Evolutionary conservation across 2,329 filamentous ascomycete genomes (phyloP).

Genomic region (Pseudocercospora vitis): DNA sequence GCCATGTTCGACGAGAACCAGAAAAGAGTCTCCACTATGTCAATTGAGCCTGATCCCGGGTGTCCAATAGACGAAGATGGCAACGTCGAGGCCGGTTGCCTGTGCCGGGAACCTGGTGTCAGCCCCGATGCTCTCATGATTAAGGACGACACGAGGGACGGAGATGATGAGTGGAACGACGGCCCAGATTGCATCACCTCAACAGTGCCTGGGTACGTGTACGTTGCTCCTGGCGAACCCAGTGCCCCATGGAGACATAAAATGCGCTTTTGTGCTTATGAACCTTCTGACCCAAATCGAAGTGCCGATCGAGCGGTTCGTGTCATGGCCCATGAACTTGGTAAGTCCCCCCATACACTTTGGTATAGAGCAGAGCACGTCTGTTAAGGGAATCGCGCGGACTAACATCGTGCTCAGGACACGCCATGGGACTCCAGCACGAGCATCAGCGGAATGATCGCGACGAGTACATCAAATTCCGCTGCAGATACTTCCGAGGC

Average conservation of each 20-base stretch:
- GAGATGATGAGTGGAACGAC: conserved; percentile 20
- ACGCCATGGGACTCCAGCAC: conserved; percentile 22
- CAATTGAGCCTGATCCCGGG: conserved; percentile 18
- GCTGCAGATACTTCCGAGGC: conserved; percentile 12
- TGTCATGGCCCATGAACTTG: conserved; percentile 22
- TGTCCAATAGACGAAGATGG: conserved; percentile 2
- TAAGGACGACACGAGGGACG: conserved; percentile 22
- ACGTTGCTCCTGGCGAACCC: not conserved
- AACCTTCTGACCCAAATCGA: not conserved
- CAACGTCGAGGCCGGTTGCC: not conserved
- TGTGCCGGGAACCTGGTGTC: conserved; percentile 11
- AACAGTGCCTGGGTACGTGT: conserved; percentile 23
- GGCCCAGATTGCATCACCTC: conserved; percentile 14
- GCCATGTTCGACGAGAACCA: conserved; percentile 15
- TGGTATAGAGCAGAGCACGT: too few relatives aligned
- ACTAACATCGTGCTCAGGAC: too few relatives aligned
- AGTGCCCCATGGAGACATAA: not conserved
- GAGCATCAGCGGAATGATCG: conserved; percentile 25
- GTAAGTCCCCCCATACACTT: too few relatives aligned
- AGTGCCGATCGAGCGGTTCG: not conserved
- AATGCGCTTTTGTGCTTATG: conserved; percentile 11
- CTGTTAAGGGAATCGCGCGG: too few relatives aligned
- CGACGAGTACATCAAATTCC: conserved; percentile 16
- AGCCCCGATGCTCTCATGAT: conserved; percentile 25
- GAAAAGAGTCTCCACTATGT: conserved; percentile 14